Evolutionary conservation across 768 basidiomycete genomes (phyloP).

Genomic region (Auricularia sp.): DNA sequence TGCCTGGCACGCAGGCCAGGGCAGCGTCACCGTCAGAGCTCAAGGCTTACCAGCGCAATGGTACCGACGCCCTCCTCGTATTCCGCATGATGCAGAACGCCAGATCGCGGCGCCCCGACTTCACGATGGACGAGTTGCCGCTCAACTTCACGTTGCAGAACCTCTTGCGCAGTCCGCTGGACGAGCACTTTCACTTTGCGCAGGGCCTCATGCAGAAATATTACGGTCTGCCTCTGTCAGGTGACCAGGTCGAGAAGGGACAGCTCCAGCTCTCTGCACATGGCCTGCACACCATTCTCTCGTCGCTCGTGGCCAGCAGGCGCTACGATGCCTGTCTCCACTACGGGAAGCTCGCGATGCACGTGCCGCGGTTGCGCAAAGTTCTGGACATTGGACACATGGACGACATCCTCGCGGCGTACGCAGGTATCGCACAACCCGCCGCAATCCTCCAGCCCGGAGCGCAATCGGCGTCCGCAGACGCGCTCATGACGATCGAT

Average conservation of each 20-base stretch:
- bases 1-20: slow-evolving; percentile 14
- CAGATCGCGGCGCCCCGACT: slow-evolving; percentile 32
- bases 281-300: slow-evolving; percentile 43
- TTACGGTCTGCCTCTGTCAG: slow-evolving; percentile 45
- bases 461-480: slow-evolving; percentile 21
- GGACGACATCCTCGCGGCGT: slow-evolving; percentile 51
- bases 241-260: slow-evolving; percentile 26
- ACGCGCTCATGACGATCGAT: slow-evolving; percentile 49
- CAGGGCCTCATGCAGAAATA: slow-evolving; percentile 53
- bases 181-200: slow-evolving; percentile 32
- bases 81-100: slow-evolving; percentile 58
- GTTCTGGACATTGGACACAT: slow-evolving; percentile 33
- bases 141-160: slow-evolving; percentile 46
- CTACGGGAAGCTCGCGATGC: slow-evolving; percentile 51
- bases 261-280: slow-evolving; percentile 33
- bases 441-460: slow-evolving; percentile 26
- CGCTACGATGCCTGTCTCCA: slow-evolving; percentile 37
- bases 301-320: slow-evolving; percentile 37
- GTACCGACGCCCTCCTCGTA: slow-evolving; percentile 58
- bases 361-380: slow-evolving; percentile 35
- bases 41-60: slow-evolving; percentile 24
- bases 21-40: neutral
- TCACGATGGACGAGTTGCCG: slow-evolving; percentile 50
- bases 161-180: slow-evolving; percentile 17
- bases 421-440: slow-evolving; percentile 27